Evolutionary conservation across 139 green algal genomes (phyloP).

Genomic region (Ettlia oleoabundans): DNA sequence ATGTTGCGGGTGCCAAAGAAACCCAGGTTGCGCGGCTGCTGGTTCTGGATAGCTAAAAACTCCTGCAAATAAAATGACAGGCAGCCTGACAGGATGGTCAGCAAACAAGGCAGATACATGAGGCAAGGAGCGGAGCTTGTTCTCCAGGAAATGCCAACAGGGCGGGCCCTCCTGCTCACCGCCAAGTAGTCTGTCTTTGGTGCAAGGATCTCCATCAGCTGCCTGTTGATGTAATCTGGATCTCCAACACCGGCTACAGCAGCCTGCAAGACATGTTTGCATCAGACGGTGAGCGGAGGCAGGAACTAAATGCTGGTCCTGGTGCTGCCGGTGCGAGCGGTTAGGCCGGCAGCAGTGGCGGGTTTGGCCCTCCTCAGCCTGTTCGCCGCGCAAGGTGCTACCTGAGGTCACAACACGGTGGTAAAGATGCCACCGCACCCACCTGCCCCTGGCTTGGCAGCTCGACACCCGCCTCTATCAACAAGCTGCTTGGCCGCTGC

Average conservation of each 20-base stretch:
- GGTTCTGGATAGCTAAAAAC: conserved; percentile 95
- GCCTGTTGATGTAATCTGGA: conserved; percentile 35
- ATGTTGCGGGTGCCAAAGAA: conserved; percentile 99
- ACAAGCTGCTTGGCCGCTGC: neutral
- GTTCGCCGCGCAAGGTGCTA: no score
- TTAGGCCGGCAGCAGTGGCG: no score
- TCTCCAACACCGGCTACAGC: conserved; percentile 40
- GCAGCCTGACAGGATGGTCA: no score
- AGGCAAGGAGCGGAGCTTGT: no score
- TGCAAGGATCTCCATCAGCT: conserved; percentile 56
- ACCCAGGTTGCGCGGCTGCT: conserved; percentile 90
- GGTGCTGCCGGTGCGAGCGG: no score
- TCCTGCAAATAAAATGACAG: no score
- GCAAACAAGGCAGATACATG: no score
- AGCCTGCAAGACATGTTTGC: neutral
- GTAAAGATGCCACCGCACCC: neutral
- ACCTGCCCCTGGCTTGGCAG: conserved; percentile 23
- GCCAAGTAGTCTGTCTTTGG: conserved; percentile 69
- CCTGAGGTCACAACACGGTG: no score
- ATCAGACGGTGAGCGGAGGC: neutral
- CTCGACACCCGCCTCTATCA: conserved; percentile 7
- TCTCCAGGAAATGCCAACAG: neutral
- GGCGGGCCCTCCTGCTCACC: conserved; percentile 29
- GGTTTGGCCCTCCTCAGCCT: no score
- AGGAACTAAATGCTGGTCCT: neutral